Percentiles rank a stretch among this genome's conserved stretches.
These are phyloP conservation scores for Breviolum minutum DNA, from an alignment of 73 alveolate genomes.

Conservation along the genomic window DNA sequence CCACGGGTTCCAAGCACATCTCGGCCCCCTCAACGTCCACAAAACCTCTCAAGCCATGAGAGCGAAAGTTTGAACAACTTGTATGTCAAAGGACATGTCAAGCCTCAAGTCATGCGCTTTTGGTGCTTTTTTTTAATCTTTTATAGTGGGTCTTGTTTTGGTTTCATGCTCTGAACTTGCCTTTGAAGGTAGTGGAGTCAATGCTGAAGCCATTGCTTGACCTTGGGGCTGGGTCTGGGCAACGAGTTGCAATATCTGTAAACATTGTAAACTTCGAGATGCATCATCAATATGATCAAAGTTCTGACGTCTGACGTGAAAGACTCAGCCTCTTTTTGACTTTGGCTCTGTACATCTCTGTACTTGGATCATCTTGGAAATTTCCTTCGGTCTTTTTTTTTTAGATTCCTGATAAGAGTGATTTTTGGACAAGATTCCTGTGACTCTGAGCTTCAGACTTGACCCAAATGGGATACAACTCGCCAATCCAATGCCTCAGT, in stretches of 20 bases:
- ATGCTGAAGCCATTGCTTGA: not conserved
- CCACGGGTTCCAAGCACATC: conserved; percentile 33
- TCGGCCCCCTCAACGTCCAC: conserved; percentile 31
- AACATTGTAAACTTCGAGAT: no score
- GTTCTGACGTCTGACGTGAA: no score
- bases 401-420: no score
- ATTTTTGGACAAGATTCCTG: no score
- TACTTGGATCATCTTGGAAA: no score
- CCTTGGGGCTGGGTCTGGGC: not conserved
- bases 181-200: conserved; percentile 69
- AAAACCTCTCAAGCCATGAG: not conserved
- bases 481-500: conserved; percentile 57
- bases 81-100: not conserved
- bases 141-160: not conserved
- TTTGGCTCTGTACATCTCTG: no score
- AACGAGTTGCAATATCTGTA: not conserved
- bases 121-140: not conserved
- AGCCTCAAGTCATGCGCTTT: not conserved
- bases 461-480: conserved; percentile 62
- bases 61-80: not conserved
- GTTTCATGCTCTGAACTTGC: not conserved
- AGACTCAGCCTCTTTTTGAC: no score
- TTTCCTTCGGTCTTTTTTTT: no score
- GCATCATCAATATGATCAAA: no score
- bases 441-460: conserved; percentile 5